Evolutionary conservation across 148 eudicot species (phyloP).

Genomic region (Chenopodium quinoa): DNA sequence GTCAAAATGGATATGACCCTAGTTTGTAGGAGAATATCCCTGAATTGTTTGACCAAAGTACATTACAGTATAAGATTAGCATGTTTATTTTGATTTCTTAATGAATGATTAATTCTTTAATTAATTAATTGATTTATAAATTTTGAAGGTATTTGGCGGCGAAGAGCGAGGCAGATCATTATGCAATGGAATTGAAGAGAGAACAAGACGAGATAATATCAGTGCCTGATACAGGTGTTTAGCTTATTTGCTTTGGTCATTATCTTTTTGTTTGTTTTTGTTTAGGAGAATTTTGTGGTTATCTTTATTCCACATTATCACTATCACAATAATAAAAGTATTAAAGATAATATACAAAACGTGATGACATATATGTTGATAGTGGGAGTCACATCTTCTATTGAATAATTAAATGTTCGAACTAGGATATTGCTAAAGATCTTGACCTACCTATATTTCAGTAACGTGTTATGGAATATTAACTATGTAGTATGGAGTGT

Average conservation of each 20-base stretch:
- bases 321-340: too few species aligned
- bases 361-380: not conserved
- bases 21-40: not conserved
- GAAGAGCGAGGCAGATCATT: slow-evolving; percentile 94
- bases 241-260: not conserved
- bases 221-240: slow-evolving; percentile 82
- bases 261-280: not conserved
- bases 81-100: too few species aligned
- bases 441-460: not conserved
- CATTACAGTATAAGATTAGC: not conserved
- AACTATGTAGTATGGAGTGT: too few species aligned
- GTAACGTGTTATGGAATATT: too few species aligned
- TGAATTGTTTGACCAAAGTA: not conserved
- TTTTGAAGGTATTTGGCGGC: slow-evolving; percentile 77
- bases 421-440: not conserved
- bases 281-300: not conserved
- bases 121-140: not conserved
- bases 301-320: not conserved
- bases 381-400: not conserved
- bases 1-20: not conserved
- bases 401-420: not conserved
- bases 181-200: slow-evolving; percentile 62
- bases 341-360: not conserved
- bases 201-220: slow-evolving; percentile 77
- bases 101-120: too few species aligned